These are phyloP conservation scores for Parascedosporium putredinis DNA, from an alignment of 2,329 filamentous ascomycete species.

Conservation along the genomic window DNA sequence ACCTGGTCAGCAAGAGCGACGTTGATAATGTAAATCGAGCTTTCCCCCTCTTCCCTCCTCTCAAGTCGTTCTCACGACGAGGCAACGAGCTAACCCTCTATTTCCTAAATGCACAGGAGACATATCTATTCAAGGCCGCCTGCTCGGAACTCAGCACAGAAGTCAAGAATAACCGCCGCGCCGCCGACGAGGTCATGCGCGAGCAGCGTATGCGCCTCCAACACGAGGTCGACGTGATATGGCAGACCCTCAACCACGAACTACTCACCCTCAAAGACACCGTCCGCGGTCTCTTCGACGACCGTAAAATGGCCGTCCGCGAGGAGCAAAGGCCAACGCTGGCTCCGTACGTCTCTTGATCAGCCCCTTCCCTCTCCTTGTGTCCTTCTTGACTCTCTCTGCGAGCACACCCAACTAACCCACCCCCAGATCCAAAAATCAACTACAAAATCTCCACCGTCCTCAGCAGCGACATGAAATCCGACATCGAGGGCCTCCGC, in stretches of 20 bases:
- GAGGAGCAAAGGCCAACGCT: conserved; percentile 81
- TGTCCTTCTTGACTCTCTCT: too few relatives aligned
- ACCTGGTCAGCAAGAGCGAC: conserved; percentile 79
- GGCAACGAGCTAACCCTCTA: too few relatives aligned
- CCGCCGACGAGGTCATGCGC: conserved; percentile 70
- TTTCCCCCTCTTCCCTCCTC: conserved; percentile 15
- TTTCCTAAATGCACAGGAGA: conserved; percentile 42
- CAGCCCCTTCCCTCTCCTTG: neutral
- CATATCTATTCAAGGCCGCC: conserved; percentile 86
- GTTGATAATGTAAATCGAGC: conserved; percentile 60
- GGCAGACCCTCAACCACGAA: conserved; percentile 77
- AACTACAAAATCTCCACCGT: conserved; percentile 93
- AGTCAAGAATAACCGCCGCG: conserved; percentile 65
- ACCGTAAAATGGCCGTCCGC: conserved; percentile 83
- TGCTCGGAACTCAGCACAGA: conserved; percentile 87
- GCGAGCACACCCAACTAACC: conserved; percentile 14
- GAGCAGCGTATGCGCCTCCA: conserved; percentile 78
- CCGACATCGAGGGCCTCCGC: conserved; percentile 79
- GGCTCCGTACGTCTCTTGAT: conserved; percentile 48
- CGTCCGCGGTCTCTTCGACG: conserved; percentile 92
- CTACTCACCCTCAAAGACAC: conserved; percentile 73
- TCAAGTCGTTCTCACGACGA: neutral
- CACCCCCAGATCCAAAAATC: conserved; percentile 65
- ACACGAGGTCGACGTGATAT: conserved; percentile 89
- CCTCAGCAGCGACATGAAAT: conserved; percentile 82